Evolutionary conservation across 768 basidiomycete species (phyloP).

Genomic region (Boletellus ananas): DNA sequence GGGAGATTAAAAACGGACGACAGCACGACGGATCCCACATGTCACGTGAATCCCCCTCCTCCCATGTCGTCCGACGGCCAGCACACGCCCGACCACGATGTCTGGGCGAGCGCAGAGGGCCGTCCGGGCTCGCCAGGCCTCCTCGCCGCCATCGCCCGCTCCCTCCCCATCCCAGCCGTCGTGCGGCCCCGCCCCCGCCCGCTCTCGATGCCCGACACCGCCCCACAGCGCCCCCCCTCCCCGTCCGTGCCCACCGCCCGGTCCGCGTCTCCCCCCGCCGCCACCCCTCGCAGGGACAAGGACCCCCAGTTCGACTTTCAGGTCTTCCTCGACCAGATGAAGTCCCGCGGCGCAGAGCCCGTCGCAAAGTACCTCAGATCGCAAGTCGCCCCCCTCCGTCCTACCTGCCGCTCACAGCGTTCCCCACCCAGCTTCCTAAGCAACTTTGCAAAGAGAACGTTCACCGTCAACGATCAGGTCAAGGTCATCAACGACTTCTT

Average conservation of each 20-base stretch:
- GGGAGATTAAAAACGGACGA: conserved; percentile 16
- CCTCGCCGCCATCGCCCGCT: conserved; percentile 61
- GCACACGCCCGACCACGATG: no score
- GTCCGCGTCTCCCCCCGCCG: background rate
- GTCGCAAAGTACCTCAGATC: conserved; percentile 94
- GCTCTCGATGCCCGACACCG: conserved; percentile 45
- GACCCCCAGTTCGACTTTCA: conserved; percentile 84
- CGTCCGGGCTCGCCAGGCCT: conserved; percentile 18
- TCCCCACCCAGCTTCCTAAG: conserved; percentile 68
- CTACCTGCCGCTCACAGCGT: background rate
- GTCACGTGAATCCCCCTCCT: conserved; percentile 1
- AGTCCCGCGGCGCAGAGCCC: conserved; percentile 80
- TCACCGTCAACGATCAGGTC: conserved; percentile 89
- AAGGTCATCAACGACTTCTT: conserved; percentile 95
- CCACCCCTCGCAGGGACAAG: conserved; percentile 27
- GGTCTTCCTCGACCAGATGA: conserved; percentile 93
- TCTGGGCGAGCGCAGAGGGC: no score
- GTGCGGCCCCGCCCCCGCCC: conserved; percentile 43
- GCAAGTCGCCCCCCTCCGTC: conserved; percentile 45
- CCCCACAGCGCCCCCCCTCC: conserved; percentile 1
- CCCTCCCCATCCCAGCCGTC: conserved; percentile 53
- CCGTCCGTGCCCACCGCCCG: conserved; percentile 8
- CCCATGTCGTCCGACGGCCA: no score
- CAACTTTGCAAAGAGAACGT: conserved; percentile 89
- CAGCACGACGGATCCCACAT: background rate